Conservation (phyloP, 805 yeast genomes). For the Candida pseudofarinosa region DNA sequence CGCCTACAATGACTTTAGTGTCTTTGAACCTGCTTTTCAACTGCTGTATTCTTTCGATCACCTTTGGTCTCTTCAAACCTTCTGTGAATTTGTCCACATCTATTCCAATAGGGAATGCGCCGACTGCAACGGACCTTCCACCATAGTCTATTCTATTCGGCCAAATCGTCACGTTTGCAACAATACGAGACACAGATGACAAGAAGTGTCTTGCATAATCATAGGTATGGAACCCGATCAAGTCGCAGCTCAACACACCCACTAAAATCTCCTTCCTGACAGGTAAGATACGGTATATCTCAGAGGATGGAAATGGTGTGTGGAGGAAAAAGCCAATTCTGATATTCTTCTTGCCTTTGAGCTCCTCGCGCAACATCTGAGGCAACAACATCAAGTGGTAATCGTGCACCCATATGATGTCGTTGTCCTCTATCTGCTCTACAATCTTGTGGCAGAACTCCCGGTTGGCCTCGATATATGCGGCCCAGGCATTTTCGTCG, state of each 20-base stretch:
- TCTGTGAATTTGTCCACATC: conserved; percentile 88
- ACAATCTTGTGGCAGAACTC: conserved; percentile 75
- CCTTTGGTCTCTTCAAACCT: conserved; percentile 64
- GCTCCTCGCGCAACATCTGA: conserved; percentile 67
- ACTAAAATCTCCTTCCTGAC: conserved; percentile 87
- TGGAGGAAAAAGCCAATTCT: conserved; percentile 91
- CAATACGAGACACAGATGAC: conserved; percentile 80
- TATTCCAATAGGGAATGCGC: conserved; percentile 99
- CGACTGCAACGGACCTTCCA: conserved; percentile 76
- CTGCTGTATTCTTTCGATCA: conserved; percentile 59
- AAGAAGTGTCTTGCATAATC: conserved; percentile 96
- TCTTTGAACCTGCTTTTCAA: conserved; percentile 65
- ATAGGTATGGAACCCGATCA: conserved; percentile 98
- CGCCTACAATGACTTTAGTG: conserved; percentile 88
- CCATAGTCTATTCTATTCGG: conserved; percentile 87
- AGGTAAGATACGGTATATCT: conserved; percentile 91
- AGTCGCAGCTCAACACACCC: conserved; percentile 91
- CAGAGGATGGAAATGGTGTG: conserved; percentile 97
- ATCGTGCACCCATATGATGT: conserved; percentile 96
- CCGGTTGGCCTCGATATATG: conserved; percentile 88
- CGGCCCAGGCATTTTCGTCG: conserved; percentile 97
- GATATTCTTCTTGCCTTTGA: conserved; percentile 52
- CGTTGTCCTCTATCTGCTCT: conserved; percentile 69
- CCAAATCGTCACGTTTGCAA: conserved; percentile 67
- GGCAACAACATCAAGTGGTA: conserved; percentile 96